Evolutionary conservation across 2,329 filamentous ascomycete genomes (phyloP).

Genomic region (Colletotrichum theobromicola): DNA sequence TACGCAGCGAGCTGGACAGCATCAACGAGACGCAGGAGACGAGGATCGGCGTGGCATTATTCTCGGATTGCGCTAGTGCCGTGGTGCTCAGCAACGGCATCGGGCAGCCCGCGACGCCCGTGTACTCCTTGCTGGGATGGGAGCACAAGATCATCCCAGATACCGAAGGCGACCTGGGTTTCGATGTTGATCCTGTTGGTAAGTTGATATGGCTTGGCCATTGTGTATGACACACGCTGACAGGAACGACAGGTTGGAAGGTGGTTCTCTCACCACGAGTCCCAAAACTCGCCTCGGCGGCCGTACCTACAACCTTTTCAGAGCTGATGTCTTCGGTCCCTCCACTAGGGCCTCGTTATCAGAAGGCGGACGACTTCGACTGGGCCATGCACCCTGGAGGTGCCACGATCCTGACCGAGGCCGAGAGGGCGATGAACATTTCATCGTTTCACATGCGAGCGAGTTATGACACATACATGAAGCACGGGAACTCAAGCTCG

Average conservation of each 20-base stretch:
- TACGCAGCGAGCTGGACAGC: slow-evolving; percentile 69
- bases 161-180: slow-evolving; percentile 67
- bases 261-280: slow-evolving; percentile 68
- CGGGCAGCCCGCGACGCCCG: slow-evolving; percentile 45
- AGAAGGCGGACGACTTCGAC: slow-evolving; percentile 65
- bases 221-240: slow-evolving; percentile 16
- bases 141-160: slow-evolving; percentile 67
- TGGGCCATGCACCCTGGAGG: slow-evolving; percentile 78
- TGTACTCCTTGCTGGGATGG: slow-evolving; percentile 70
- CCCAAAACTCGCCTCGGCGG: slow-evolving; percentile 57
- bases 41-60: slow-evolving; percentile 69
- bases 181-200: slow-evolving; percentile 68
- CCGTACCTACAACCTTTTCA: slow-evolving; percentile 59
- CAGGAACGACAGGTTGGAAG: slow-evolving; percentile 60
- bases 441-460: slow-evolving; percentile 69
- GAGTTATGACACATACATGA: slow-evolving; percentile 72
- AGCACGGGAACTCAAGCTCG: slow-evolving; percentile 72
- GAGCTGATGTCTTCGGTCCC: slow-evolving; percentile 56
- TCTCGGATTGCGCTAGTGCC: slow-evolving; percentile 74
- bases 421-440: slow-evolving; percentile 63
- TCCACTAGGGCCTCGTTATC: slow-evolving; percentile 48
- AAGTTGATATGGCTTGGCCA: slow-evolving; percentile 23
- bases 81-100: slow-evolving; percentile 69
- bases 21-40: slow-evolving; percentile 64
- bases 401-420: slow-evolving; percentile 68